These are phyloP conservation scores for Dicorynia guianensis DNA, from an alignment of 306 rosid species.

Conservation along the genomic window DNA sequence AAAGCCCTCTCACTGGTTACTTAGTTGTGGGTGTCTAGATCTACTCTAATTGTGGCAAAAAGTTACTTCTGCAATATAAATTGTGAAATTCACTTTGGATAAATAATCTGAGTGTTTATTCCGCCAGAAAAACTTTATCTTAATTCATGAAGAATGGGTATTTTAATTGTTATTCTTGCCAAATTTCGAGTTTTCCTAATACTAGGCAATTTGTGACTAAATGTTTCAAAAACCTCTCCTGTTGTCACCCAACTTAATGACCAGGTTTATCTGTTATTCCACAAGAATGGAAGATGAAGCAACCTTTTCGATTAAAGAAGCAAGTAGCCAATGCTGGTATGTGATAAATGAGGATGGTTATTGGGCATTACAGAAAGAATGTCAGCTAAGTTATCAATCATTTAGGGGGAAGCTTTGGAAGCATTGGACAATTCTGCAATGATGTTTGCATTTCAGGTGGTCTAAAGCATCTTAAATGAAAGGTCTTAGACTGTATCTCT, in stretches of 20 bases:
- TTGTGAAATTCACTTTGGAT: not conserved
- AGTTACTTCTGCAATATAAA: constrained; percentile 12
- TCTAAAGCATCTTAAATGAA: constrained; percentile 22
- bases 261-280: not conserved
- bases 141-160: not conserved
- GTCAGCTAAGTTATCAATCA: constrained; percentile 17
- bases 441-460: constrained; percentile 33
- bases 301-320: constrained; percentile 7
- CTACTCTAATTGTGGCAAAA: not conserved
- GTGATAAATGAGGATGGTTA: constrained; percentile 31
- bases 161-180: constrained; percentile 7
- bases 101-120: constrained; percentile 14
- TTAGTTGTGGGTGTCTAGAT: constrained; percentile 9
- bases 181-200: not conserved
- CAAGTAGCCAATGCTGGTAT: constrained; percentile 20
- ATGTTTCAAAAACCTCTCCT: not conserved
- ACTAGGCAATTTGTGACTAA: constrained; percentile 7
- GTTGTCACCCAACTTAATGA: not conserved
- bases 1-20: not conserved
- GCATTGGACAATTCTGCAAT: constrained; percentile 23
- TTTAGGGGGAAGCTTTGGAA: constrained; percentile 25
- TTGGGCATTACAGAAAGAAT: constrained; percentile 13
- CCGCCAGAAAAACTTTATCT: constrained; percentile 1
- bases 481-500: constrained; percentile 9
- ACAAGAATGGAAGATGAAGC: constrained; percentile 32